These are phyloP conservation scores for Hortaea werneckii DNA, from an alignment of 2,329 filamentous ascomycete species.

Conservation along the genomic window DNA sequence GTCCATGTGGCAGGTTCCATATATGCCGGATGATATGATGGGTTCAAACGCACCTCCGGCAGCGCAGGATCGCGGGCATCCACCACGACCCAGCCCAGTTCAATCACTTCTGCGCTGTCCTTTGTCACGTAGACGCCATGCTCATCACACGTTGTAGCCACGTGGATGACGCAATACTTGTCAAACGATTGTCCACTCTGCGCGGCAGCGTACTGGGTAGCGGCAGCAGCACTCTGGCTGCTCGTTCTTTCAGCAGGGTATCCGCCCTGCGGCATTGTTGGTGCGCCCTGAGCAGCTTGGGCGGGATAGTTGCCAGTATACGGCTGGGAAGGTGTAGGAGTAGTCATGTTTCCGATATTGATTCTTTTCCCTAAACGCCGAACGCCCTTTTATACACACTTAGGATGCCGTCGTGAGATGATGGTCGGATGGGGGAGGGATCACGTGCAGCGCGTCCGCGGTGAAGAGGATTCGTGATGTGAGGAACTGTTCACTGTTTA, in stretches of 20 bases:
- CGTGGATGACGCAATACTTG: slow-evolving; percentile 95
- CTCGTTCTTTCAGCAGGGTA: slow-evolving; percentile 3
- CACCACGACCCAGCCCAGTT: slow-evolving; percentile 87
- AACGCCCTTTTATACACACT: slow-evolving; percentile 4
- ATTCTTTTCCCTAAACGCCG: slow-evolving; percentile 1
- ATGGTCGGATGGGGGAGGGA: not conserved
- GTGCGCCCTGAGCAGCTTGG: slow-evolving; percentile 3
- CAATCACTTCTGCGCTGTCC: slow-evolving; percentile 97
- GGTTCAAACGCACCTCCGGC: slow-evolving; percentile 18
- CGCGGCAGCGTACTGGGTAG: slow-evolving; percentile 7
- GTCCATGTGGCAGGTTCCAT: too few relatives aligned
- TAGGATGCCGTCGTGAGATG: slow-evolving; percentile 1
- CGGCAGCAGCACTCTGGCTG: not conserved
- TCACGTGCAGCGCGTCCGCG: not conserved
- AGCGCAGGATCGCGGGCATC: slow-evolving; percentile 22
- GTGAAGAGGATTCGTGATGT: too few relatives aligned
- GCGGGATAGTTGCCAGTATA: slow-evolving; percentile 8
- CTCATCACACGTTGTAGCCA: slow-evolving; percentile 97
- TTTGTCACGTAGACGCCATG: slow-evolving; percentile 99
- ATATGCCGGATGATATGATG: too few relatives aligned
- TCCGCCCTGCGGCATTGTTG: slow-evolving; percentile 1
- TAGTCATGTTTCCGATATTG: slow-evolving; percentile 10
- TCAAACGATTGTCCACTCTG: slow-evolving; percentile 48
- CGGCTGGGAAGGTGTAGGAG: slow-evolving; percentile 13
- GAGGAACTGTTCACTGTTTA: not conserved